Conservation (phyloP, 1,284 basidiomycete species). For the Anthracocystis setariae region DNA sequence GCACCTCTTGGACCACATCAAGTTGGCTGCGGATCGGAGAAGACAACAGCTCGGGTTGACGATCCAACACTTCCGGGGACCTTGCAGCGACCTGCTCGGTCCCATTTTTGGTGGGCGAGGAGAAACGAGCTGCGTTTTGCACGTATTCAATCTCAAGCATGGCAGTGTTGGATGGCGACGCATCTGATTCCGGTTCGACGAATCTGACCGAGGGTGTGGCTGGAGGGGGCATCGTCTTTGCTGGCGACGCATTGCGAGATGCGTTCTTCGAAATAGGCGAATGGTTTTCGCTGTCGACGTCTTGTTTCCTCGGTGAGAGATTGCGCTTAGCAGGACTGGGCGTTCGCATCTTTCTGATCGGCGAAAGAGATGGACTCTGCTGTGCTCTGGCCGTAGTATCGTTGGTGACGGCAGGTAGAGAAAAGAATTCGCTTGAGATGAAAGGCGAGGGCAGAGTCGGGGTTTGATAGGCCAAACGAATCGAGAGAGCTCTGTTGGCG, state of each 20-base stretch:
- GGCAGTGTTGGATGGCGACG: conserved; percentile 6
- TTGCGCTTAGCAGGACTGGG: conserved; percentile 3
- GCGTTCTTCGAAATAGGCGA: not conserved
- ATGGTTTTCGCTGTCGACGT: not conserved
- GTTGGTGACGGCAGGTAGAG: not conserved
- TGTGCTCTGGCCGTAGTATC: not conserved
- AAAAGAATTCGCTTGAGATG: conserved; percentile 3
- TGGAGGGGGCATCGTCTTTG: conserved; percentile 3
- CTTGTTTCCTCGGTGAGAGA: conserved; percentile 4
- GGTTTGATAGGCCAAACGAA: conserved; percentile 14
- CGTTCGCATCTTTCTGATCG: conserved; percentile 5
- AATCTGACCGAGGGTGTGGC: conserved; percentile 26
- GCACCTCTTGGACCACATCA: not conserved
- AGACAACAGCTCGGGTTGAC: not conserved
- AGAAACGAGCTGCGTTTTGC: conserved; percentile 1
- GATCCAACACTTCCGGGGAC: not conserved
- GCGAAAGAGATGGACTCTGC: conserved; percentile 13
- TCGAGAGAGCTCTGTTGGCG: conserved; percentile 14
- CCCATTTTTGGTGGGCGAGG: conserved; percentile 5
- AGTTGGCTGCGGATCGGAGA: conserved; percentile 4
- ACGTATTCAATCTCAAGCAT: not conserved
- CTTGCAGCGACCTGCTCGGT: not conserved
- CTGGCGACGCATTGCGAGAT: conserved; percentile 1
- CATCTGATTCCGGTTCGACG: not conserved
- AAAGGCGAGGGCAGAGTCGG: conserved; percentile 28